These are phyloP conservation scores for Vicia faba DNA, from an alignment of 306 rosid genomes.

Conservation along the genomic window DNA sequence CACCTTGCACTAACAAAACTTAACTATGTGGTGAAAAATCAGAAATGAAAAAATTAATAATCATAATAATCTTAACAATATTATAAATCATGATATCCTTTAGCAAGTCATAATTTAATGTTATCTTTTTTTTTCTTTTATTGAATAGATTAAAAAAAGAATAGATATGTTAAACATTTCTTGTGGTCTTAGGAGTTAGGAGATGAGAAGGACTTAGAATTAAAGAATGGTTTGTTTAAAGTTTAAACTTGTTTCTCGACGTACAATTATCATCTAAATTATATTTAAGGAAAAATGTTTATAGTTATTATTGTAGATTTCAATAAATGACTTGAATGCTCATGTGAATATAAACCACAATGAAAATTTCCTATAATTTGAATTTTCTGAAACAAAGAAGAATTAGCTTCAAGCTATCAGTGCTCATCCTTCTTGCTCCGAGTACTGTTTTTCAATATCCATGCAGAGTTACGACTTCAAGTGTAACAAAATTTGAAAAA, in stretches of 20 bases:
- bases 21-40: no score
- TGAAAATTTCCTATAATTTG: neutral
- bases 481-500: conserved; percentile 6
- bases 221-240: no score
- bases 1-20: no score
- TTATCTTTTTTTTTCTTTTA: neutral
- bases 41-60: no score
- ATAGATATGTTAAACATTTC: neutral
- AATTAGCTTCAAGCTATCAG: conserved; percentile 4
- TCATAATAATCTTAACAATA: no score
- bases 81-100: neutral
- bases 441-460: neutral
- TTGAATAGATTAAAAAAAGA: no score
- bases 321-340: neutral
- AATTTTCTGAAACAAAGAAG: neutral
- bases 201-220: no score
- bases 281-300: no score
- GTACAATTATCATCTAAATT: no score
- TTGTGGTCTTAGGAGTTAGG: no score
- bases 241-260: no score
- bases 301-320: neutral
- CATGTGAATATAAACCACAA: neutral
- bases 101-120: neutral
- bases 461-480: neutral
- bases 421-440: neutral